Evolutionary conservation across 139 green algal species (phyloP), one percentile per base, ranked within the genome.

Genomic region (Pseudopediastrum boryanum): DNA sequence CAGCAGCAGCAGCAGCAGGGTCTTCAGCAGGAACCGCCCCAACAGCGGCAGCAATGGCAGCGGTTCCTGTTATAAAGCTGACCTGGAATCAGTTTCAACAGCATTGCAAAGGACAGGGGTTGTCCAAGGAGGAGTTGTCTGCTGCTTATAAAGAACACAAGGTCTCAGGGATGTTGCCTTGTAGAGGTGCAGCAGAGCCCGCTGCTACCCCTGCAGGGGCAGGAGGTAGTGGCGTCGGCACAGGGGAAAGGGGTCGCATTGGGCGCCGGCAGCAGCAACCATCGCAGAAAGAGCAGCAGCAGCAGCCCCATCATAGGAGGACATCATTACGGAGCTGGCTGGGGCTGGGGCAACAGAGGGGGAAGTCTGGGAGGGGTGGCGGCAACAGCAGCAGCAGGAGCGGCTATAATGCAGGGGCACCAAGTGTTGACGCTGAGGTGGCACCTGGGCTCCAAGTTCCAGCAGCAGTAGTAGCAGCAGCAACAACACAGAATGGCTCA

Each of bases 211-310:
- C n/a, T n/a, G n/a, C n/a, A n/a, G n/a, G n/a, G n/a, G n/a, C n/a
- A n/a, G n/a, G n/a, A n/a, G n/a, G n/a, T n/a, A n/a, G n/a, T n/a
- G n/a, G n/a, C n/a, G n/a, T n/a, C n/a, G n/a, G n/a, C n/a, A n/a
- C n/a, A n/a, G n/a, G n/a, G n/a, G n/a, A n/a, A n/a, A n/a, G n/a
- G n/a, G n/a, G n/a, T n/a, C n/a, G n/a, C n/a, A n/a, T n/a, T n/a
- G n/a, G n/a, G n/a, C n/a, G n/a, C n/a, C n/a, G n/a, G 27, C n/a
- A 75, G 67, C 41, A 63, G 42, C 41, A 35, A 10, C 29, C 7
- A 35, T 31, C 7, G 33, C 67, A 62, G 67, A 44, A 77, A 21
- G 19, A 67, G 36, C 51, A 78, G 52, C 51, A 58, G 16, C 31
- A 66, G 31, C 51, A 66, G 27, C 51, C 7, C 6, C 52, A 36